Percentiles rank a stretch among this genome's conserved stretches.
phyloP scores from a whole-genome alignment of 345 rosid species.

The Fremontodendron californicum region DNA sequence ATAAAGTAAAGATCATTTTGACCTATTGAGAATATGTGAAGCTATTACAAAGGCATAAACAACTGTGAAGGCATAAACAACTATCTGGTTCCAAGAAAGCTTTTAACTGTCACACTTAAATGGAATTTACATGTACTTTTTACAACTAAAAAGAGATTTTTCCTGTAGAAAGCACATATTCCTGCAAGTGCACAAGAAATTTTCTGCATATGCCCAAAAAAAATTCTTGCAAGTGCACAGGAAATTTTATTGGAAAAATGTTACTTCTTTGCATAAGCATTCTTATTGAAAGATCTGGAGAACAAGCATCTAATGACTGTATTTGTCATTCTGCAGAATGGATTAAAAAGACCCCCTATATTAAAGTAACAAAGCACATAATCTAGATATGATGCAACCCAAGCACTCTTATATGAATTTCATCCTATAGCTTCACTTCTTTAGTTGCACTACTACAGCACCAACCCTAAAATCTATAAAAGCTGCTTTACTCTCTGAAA shows the following conservation, averaged over 20 bases:
- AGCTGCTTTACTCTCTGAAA: background rate
- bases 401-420: background rate
- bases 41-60: background rate
- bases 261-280: background rate
- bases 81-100: background rate
- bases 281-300: background rate
- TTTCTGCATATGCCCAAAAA: background rate
- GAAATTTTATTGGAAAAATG: background rate
- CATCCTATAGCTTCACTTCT: background rate
- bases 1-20: background rate
- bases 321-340: background rate
- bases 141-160: background rate
- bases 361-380: constrained; percentile 4
- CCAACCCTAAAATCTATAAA: background rate
- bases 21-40: background rate
- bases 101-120: background rate
- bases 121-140: background rate
- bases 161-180: background rate
- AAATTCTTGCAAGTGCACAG: background rate
- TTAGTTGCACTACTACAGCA: background rate
- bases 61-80: too few relatives aligned
- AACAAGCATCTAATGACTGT: background rate
- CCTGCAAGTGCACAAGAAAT: too few relatives aligned
- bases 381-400: background rate
- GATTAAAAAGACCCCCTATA: background rate